A percentile compares a stretch with the other conserved stretches of the same genome.
Evolutionary conservation across 352 stramenopile genomes (phyloP).

Genomic region (Globisporangium radiosum): DNA sequence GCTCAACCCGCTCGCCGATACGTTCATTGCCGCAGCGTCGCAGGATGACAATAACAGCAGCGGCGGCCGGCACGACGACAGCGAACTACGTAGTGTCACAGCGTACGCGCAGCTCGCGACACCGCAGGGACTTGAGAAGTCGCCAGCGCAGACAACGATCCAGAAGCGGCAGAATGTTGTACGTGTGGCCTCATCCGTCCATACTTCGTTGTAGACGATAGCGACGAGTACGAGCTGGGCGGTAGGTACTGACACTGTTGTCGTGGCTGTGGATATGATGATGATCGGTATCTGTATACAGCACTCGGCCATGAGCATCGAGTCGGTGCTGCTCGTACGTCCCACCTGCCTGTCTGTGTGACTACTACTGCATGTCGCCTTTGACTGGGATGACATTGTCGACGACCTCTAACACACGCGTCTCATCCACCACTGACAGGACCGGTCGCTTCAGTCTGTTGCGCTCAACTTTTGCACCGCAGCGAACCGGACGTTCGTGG

Average conservation of each 20-base stretch:
- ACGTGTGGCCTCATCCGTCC: background rate
- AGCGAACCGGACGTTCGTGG: conserved; percentile 21
- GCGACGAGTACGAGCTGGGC: no score
- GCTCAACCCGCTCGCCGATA: conserved; percentile 43
- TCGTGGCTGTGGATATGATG: no score
- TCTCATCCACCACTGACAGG: conserved; percentile 20
- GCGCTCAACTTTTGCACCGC: conserved; percentile 36
- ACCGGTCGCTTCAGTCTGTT: conserved; percentile 52
- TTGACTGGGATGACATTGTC: no score
- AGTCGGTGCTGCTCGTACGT: conserved; percentile 37
- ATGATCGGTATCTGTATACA: conserved; percentile 5
- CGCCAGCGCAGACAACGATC: conserved; percentile 1
- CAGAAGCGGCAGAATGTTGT: conserved; percentile 13
- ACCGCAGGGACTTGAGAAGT: conserved; percentile 10
- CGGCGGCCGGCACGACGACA: conserved; percentile 3
- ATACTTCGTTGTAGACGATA: no score
- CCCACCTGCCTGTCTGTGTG: background rate
- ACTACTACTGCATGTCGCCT: no score
- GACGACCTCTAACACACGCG: background rate
- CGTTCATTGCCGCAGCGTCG: conserved; percentile 25
- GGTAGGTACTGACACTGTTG: no score
- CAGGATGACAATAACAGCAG: conserved; percentile 7
- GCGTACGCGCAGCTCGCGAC: conserved; percentile 43
- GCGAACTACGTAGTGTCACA: conserved; percentile 38
- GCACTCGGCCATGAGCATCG: conserved; percentile 25